phyloP scores from a whole-genome alignment of 192 early-diverging fungal species.

The Geranomyces michiganensis region DNA sequence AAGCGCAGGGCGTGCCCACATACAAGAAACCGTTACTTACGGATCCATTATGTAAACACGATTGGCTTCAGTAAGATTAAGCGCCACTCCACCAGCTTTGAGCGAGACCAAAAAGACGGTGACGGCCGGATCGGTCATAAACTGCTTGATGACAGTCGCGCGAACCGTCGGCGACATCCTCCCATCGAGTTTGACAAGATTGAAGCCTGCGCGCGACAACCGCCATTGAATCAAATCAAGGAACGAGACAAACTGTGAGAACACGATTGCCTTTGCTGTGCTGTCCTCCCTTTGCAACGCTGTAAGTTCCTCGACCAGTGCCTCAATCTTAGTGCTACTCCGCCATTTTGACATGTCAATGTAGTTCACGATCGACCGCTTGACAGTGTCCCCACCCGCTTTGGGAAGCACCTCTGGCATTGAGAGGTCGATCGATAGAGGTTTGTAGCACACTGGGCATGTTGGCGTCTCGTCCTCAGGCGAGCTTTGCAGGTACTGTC shows the following conservation, averaged over 20 bases:
- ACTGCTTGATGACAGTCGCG: constrained; percentile 55
- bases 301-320: constrained; percentile 86
- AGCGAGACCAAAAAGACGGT: constrained; percentile 89
- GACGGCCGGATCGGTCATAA: constrained; percentile 77
- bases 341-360: constrained; percentile 88
- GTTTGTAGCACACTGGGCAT: constrained; percentile 83
- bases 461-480: constrained; percentile 45
- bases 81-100: constrained; percentile 90
- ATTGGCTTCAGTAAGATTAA: constrained; percentile 91
- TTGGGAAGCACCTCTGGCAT: constrained; percentile 49
- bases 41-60: constrained; percentile 62
- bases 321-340: constrained; percentile 93
- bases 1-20: too few relatives aligned
- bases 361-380: constrained; percentile 85
- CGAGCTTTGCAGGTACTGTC: constrained; percentile 46
- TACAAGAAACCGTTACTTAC: not conserved
- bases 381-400: constrained; percentile 46
- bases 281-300: constrained; percentile 66
- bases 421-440: constrained; percentile 74
- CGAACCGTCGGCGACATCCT: constrained; percentile 82
- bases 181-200: constrained; percentile 82
- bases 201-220: constrained; percentile 83
- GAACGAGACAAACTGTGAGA: constrained; percentile 88
- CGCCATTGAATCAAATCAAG: constrained; percentile 91
- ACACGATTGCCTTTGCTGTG: constrained; percentile 77